These are phyloP conservation scores for Pontederia crassipes DNA, from an alignment of 176 grass and related monocot genomes.

Conservation along the genomic window DNA sequence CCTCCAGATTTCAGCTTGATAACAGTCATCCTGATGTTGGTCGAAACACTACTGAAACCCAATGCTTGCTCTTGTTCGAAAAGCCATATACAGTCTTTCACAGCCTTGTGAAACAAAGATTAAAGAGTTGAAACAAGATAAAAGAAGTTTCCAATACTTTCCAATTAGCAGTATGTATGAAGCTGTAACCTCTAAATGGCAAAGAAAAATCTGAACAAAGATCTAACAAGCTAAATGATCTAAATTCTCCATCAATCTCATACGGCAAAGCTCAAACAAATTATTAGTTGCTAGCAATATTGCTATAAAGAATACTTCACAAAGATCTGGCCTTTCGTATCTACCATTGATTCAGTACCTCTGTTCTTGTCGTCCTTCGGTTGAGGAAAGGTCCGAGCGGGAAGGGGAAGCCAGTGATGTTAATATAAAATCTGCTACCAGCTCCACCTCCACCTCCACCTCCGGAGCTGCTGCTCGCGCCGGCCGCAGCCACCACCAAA, in stretches of 20 bases:
- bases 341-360: constrained; percentile 24
- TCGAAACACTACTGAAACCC: constrained; percentile 98
- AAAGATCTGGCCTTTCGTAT: too few species aligned
- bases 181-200: too few species aligned
- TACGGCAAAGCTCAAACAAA: too few species aligned
- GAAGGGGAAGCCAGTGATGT: constrained; percentile 97
- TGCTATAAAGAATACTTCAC: too few species aligned
- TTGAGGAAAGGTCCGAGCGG: constrained; percentile 94
- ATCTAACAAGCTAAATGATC: too few species aligned
- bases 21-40: constrained; percentile 92
- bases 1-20: constrained; percentile 82
- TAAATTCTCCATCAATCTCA: too few species aligned
- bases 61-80: constrained; percentile 98
- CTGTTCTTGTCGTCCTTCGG: constrained; percentile 66
- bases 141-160: too few species aligned
- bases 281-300: too few species aligned
- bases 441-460: constrained; percentile 6
- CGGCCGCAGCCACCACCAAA: constrained; percentile 32
- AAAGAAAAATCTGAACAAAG: too few species aligned
- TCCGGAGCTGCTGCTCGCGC: not conserved
- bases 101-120: constrained; percentile 30
- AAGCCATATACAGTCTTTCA: constrained; percentile 73
- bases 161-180: too few species aligned
- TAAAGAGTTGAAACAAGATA: too few species aligned
- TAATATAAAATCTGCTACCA: constrained; percentile 59